Conservation (phyloP, 2,329 filamentous ascomycete species). For the Canariomyces notabilis region DNA sequence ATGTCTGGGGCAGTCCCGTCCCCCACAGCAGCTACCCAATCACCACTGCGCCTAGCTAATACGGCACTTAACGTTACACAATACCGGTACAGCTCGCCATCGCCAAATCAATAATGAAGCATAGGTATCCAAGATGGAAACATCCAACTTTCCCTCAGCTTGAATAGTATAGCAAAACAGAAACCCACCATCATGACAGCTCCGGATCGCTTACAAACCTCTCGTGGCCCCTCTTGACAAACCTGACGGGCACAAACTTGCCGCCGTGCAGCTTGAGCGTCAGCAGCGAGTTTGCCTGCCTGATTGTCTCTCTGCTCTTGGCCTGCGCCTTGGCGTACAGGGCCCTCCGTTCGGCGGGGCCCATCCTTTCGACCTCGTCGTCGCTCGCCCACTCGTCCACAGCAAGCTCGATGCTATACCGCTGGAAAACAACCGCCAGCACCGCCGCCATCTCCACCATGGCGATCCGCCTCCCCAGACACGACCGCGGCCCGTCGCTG, state of each 20-base stretch:
- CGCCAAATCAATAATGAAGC: neutral
- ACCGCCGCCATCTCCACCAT: slow-evolving; percentile 55
- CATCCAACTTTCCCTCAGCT: too few relatives aligned
- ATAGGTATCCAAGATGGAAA: neutral
- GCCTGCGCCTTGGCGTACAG: slow-evolving; percentile 59
- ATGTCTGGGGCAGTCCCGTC: too few relatives aligned
- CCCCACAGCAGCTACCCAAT: neutral
- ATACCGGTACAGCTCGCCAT: neutral
- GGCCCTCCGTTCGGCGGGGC: slow-evolving; percentile 37
- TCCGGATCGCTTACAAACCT: slow-evolving; percentile 50
- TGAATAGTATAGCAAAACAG: neutral
- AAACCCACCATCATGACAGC: slow-evolving; percentile 10
- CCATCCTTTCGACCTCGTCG: slow-evolving; percentile 50
- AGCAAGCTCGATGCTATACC: slow-evolving; percentile 65
- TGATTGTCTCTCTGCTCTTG: slow-evolving; percentile 48
- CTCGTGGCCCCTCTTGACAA: slow-evolving; percentile 67
- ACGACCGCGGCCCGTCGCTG: slow-evolving; percentile 53
- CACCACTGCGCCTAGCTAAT: slow-evolving; percentile 7
- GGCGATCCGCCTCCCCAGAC: slow-evolving; percentile 54
- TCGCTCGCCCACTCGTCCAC: slow-evolving; percentile 55
- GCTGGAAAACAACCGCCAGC: slow-evolving; percentile 50
- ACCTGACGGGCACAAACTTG: slow-evolving; percentile 57
- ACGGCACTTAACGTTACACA: slow-evolving; percentile 14
- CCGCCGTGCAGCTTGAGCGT: slow-evolving; percentile 65
- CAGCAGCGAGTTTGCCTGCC: slow-evolving; percentile 55